Evolutionary conservation across 768 basidiomycete genomes (phyloP).

Genomic region (Boletus pseudopeckii): DNA sequence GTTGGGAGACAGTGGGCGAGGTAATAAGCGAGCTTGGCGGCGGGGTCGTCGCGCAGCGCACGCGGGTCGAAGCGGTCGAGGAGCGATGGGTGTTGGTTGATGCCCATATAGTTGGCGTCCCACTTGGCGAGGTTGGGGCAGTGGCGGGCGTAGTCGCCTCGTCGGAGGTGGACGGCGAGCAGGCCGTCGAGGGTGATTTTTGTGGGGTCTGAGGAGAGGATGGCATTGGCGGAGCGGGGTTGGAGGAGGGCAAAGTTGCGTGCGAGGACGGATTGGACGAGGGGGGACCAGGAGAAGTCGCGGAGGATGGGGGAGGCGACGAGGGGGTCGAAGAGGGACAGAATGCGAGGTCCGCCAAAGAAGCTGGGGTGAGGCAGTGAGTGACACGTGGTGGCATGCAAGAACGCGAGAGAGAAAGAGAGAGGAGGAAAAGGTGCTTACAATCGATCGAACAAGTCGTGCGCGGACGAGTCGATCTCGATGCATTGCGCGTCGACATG

Average conservation of each 20-base stretch:
- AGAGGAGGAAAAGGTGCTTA: constrained; percentile 27
- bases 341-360: constrained; percentile 41
- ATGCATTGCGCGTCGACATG: constrained; percentile 40
- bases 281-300: constrained; percentile 52
- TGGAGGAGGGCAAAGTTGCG: constrained; percentile 46
- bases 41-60: constrained; percentile 3
- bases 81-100: constrained; percentile 42
- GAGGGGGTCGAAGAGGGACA: constrained; percentile 44
- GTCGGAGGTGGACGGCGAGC: constrained; percentile 53
- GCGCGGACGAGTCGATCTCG: constrained; percentile 39
- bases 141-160: constrained; percentile 59
- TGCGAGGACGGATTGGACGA: constrained; percentile 47
- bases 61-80: constrained; percentile 39
- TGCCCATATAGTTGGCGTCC: constrained; percentile 46
- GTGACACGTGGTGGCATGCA: neutral
- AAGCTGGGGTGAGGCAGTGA: constrained; percentile 31
- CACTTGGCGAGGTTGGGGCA: constrained; percentile 48
- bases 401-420: no score
- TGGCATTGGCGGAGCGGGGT: constrained; percentile 27
- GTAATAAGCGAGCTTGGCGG: constrained; percentile 12
- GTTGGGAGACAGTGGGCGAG: constrained; percentile 38
- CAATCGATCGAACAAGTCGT: constrained; percentile 47
- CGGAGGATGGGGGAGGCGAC: constrained; percentile 46
- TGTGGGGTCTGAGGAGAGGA: constrained; percentile 15
- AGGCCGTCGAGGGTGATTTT: constrained; percentile 37